Conservation (phyloP, 2,329 filamentous ascomycete species). For the Exophiala sideris region DNA sequence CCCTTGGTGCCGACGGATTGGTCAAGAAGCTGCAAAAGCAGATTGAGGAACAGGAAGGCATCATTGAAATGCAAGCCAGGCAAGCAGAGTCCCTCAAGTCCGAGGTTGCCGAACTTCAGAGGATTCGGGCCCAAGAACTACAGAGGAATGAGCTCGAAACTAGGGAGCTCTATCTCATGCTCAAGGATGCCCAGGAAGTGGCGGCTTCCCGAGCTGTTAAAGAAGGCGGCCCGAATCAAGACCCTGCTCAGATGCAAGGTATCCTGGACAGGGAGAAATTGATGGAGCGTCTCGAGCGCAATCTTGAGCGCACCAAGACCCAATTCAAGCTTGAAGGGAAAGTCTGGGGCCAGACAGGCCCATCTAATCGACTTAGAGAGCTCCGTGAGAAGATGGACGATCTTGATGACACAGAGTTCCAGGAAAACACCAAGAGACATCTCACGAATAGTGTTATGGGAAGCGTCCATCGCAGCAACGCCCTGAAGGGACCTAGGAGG, state of each 20-base stretch:
- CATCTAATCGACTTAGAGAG: constrained; percentile 87
- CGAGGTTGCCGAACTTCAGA: constrained; percentile 82
- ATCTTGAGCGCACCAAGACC: constrained; percentile 94
- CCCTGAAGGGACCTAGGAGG: constrained; percentile 34
- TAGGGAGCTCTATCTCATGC: constrained; percentile 94
- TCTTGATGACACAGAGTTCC: constrained; percentile 50
- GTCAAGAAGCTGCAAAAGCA: constrained; percentile 91
- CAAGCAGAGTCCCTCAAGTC: constrained; percentile 86
- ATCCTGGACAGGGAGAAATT: constrained; percentile 89
- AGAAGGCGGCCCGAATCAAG: constrained; percentile 53
- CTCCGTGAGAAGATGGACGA: constrained; percentile 93
- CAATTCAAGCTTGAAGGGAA: constrained; percentile 95
- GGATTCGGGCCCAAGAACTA: constrained; percentile 80
- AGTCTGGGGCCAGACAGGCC: constrained; percentile 80
- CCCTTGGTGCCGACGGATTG: constrained; percentile 87
- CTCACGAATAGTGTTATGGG: constrained; percentile 72
- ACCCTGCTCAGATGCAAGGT: constrained; percentile 79
- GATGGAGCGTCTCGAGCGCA: constrained; percentile 91
- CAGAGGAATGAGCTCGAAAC: constrained; percentile 96
- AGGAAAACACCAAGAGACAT: constrained; percentile 57
- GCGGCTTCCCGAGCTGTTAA: constrained; percentile 81
- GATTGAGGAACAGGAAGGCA: constrained; percentile 83
- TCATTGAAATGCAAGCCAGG: constrained; percentile 83
- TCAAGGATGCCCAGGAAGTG: constrained; percentile 93
- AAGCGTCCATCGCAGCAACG: constrained; percentile 61